Evolutionary conservation across 495 filamentous ascomycete species (phyloP).

Genomic region (Alectoria sarmentosa): DNA sequence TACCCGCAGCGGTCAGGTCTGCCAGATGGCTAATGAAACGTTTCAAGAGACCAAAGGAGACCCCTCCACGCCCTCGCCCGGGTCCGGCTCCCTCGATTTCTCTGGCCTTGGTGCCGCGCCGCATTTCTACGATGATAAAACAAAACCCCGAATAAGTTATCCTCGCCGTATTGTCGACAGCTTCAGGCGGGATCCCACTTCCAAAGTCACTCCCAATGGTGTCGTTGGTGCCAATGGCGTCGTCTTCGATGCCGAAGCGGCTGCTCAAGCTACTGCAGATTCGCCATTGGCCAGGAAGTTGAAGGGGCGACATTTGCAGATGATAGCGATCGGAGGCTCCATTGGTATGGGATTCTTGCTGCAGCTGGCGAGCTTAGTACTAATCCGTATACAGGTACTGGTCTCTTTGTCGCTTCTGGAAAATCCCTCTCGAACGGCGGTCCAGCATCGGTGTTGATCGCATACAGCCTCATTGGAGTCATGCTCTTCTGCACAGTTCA

Average conservation of each 20-base stretch:
- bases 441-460: conserved; percentile 76
- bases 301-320: conserved; percentile 44
- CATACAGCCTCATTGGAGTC: conserved; percentile 71
- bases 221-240: conserved; percentile 50
- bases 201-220: conserved; percentile 49
- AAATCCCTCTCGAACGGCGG: conserved; percentile 70
- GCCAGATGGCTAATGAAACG: conserved; percentile 20
- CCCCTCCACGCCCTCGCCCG: conserved; percentile 13
- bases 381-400: conserved; percentile 54
- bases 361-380: conserved; percentile 2
- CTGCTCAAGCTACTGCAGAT: conserved; percentile 65
- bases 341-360: conserved; percentile 55
- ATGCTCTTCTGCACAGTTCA: conserved; percentile 94
- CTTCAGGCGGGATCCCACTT: conserved; percentile 74
- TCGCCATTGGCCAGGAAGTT: conserved; percentile 61
- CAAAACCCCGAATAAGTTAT: conserved; percentile 6
- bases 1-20: conserved; percentile 9
- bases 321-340: conserved; percentile 58
- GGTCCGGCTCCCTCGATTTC: conserved; percentile 20
- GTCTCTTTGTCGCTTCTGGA: conserved; percentile 86
- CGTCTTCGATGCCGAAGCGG: conserved; percentile 67
- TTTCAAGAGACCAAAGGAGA: conserved; percentile 14
- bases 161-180: conserved; percentile 55
- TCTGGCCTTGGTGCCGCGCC: conserved; percentile 14
- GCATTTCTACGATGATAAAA: conserved; percentile 12